Evolutionary conservation across 2,329 filamentous ascomycete genomes (phyloP), one percentile per base, ranked within the genome.

Genomic region (Apiospora marii): DNA sequence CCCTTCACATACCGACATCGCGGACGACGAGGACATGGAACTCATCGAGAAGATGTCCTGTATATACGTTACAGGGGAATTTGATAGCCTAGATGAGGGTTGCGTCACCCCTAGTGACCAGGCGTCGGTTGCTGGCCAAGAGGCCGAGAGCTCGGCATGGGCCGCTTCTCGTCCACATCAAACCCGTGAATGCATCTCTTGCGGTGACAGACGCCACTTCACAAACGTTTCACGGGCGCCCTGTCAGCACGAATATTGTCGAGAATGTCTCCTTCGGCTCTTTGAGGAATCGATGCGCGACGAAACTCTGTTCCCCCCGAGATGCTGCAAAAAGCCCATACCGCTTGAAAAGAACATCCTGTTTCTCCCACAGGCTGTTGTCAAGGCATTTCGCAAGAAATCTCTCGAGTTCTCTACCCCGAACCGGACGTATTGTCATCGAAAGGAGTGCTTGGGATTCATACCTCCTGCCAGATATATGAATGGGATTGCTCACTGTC

Each of bases 281-380:
- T 87, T 91, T 76, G n/a, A 73, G 1, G 71, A 77, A 0, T 82
- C 86, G 0, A 81, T 87, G 30, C 79, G 72, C 0, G 86, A 90
- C 73, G 87, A 91, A 71, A 81, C 84, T 0, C 76, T 88, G 0
- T 91, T 89, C 72, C 89, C 89, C 0, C 88, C 89, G 0, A 82
- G 83, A 1, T 91, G 89, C 79, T 91, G 89, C 76, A 72, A 75
- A 0, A 74, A 84, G 37, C 72, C 77, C 0, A 86, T 91, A 6
- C 77, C 83, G 0, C 68, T 87, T 0, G 77, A 79, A 0, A 69
- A 73, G 0, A 81, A 81, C 41, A 78, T 77, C 0, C 51, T 75
- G 1, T 82, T 86, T 67, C 79, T 91, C 0, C 75, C 80, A 0
- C 6, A 74, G 0, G 71, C 83, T 1, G 67, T 88, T 0, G 72